Evolutionary conservation across 129 eudicot genomes (phyloP).

Genomic region (Apium graveolens): DNA sequence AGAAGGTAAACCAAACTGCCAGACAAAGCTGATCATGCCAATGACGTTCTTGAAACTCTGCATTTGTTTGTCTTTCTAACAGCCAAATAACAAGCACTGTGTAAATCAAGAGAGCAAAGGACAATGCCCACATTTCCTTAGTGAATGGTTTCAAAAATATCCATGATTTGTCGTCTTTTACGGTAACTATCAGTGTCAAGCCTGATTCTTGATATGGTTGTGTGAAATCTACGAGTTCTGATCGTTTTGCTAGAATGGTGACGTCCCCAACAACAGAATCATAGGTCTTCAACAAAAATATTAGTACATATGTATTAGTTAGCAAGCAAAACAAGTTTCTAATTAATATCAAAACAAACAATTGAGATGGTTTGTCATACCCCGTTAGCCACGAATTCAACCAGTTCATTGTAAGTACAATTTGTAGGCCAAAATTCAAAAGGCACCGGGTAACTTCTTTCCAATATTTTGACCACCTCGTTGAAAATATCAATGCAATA

Average conservation of each 20-base stretch:
- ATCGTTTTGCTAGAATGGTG: conserved; percentile 31
- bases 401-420: conserved; percentile 15
- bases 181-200: conserved; percentile 31
- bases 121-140: conserved; percentile 37
- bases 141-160: conserved; percentile 50
- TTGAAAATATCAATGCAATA: conserved; percentile 42
- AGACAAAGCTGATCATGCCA: conserved; percentile 24
- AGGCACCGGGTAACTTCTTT: conserved; percentile 21
- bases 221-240: conserved; percentile 36
- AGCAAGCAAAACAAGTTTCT: background rate
- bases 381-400: conserved; percentile 27
- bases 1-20: conserved; percentile 32
- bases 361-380: background rate
- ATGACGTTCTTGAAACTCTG: conserved; percentile 21
- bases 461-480: conserved; percentile 30
- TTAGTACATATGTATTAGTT: background rate
- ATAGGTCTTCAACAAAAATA: conserved; percentile 20
- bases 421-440: conserved; percentile 28
- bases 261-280: conserved; percentile 44
- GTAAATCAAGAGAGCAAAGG: conserved; percentile 30
- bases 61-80: conserved; percentile 32
- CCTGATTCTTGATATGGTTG: conserved; percentile 50
- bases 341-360: background rate
- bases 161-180: background rate
- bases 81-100: conserved; percentile 43